phyloP scores from a whole-genome alignment of 352 stramenopile species.

The Globisporangium splendens region DNA sequence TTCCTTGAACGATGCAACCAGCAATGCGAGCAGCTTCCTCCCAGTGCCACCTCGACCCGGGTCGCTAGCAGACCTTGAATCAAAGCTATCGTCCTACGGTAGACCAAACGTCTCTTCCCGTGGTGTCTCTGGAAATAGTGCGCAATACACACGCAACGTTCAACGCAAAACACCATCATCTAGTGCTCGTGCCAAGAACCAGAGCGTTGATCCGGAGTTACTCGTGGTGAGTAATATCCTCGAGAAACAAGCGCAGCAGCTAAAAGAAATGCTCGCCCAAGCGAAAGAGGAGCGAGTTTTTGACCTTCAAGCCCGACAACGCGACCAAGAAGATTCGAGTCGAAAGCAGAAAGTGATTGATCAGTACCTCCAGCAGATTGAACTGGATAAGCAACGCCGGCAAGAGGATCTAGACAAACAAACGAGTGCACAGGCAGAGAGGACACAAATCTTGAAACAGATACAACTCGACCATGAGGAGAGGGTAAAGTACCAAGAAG shows the following conservation, averaged over 20 bases:
- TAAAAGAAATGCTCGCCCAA: constrained; percentile 6
- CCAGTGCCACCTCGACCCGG: neutral
- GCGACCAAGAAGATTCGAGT: neutral
- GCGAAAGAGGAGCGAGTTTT: neutral
- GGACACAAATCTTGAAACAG: neutral
- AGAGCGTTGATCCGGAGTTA: constrained; percentile 8
- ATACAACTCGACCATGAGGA: neutral
- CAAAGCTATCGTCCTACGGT: neutral
- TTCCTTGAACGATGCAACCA: neutral
- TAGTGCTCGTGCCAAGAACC: neutral
- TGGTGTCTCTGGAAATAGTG: neutral
- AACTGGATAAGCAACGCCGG: neutral
- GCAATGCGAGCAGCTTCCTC: neutral
- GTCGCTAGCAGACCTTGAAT: too few relatives aligned
- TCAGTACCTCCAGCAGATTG: constrained; percentile 1
- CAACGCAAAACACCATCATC: too few relatives aligned
- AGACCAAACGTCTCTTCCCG: neutral
- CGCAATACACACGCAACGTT: too few relatives aligned
- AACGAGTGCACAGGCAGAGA: neutral
- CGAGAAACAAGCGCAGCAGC: constrained; percentile 11
- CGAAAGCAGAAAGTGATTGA: neutral
- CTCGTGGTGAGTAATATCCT: constrained; percentile 10
- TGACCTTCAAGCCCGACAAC: neutral
- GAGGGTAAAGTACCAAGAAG: neutral
- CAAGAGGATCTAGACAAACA: constrained; percentile 6